Evolutionary conservation across 2,329 filamentous ascomycete genomes (phyloP), one percentile per base, ranked within the genome.

Genomic region (Gyromitra esculenta): DNA sequence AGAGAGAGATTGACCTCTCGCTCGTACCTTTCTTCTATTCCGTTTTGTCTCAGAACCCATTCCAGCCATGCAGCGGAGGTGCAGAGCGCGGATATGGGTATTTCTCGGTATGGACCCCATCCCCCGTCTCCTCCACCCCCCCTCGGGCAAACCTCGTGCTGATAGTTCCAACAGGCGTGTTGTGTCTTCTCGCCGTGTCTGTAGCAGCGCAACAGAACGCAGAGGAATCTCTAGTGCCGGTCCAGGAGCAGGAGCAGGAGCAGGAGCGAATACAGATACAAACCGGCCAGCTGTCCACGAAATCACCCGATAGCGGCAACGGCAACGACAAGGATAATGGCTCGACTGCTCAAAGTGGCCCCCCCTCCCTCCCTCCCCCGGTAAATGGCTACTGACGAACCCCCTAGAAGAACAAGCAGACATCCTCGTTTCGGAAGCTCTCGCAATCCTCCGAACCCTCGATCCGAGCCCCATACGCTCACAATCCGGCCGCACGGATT

Each of bases 381-480:
- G 18, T 48, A 69, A 5, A 18, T 1, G 57, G 31, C n/a, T 21
- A 63, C 57, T 69, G 56, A 69, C 54, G 9, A 25, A 35, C 5
- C 56, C 31, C 64, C 21, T 52, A 75, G 81, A 82, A 68, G 77
- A 68, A 54, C 64, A 64, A 13, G 75, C 75, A 18, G 64, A 63
- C 31, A 35, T 7, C 35, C 75, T 83, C 52, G 82, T 84, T 11
- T 79, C 82, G 2, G 82, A 83, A 79, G 83, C 83, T n/a, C 80
- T 84, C 9, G 67, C 78, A 31, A 81, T 82, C 68, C 81, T 84
- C 43, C 82, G 80, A 35, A 75, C 65, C 15, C 72, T 80, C 70
- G 77, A 80, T 54, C 75, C 77, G 37, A 75, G 52, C 35, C 67
- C 68, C 18, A 59, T 73, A 11, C 74, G 70, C 37, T 74, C 74